Base-by-base conservation (phyloP, 2,329 filamentous ascomycete genomes). In the Xylariales sp. region DNA sequence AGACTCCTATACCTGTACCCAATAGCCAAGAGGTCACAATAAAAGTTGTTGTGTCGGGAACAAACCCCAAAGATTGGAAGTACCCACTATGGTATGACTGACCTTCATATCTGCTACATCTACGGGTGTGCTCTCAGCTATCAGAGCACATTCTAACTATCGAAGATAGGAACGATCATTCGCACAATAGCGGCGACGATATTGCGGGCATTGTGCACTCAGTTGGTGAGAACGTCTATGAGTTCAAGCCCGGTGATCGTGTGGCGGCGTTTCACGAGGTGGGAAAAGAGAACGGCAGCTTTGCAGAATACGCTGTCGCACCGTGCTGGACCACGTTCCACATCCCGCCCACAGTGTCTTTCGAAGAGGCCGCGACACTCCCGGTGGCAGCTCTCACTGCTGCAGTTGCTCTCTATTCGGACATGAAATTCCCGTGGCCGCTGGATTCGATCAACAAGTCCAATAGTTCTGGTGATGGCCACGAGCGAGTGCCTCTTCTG, bases 291-390 rank as follows among this genome's bases (percentile, higher is more conserved):
- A 52, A 66, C 24, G 79, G 79, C 3, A 69, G 63, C 6, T 84
- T 72, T 43, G 79, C 78, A 4, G 78, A 83, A 50, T 83, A 82
- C 45, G 73, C 76, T 3, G 57, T 82, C 10, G 69, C 71, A 0
- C 71, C 65, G 57, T 64, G 67, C 25, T 65, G 73, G 47, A 75
- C 75, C 0, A 79, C 76, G 0, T 79, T 81, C 50, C 72, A 71
- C 46, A 60, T 79, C 14, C 72, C 76, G 0, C 43, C 60, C 20
- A 55, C 61, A 14, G 62, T 65, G 3, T 65, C 61, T 15, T 78
- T 75, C 36, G 72, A 80, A 55, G 66, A 67, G 44, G 67, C 57
- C 4, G 62, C 67, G 5, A 60, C 67, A 0, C 52, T 72, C 25
- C 68, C 69, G 2, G 55, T 67, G 3, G 66, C 66, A 4, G 61